phyloP scores from a whole-genome alignment of 306 rosid species.

The Adenanthera pavonina region DNA sequence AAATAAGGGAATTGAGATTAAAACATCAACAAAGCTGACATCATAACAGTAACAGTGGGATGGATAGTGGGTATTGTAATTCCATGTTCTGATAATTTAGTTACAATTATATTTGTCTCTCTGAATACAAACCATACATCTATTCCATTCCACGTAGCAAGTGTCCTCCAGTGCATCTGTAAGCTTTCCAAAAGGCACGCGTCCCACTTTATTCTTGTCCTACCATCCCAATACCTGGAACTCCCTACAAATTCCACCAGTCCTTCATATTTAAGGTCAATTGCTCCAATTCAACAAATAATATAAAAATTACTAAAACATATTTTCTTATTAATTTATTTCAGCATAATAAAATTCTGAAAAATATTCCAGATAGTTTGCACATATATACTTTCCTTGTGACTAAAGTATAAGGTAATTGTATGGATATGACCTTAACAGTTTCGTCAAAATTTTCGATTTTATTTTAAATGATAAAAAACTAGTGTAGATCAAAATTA shows the following conservation, averaged over 20 bases:
- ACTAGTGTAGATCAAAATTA: background rate
- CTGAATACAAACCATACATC: background rate
- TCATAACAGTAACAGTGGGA: background rate
- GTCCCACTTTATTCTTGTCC: background rate
- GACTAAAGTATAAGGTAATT: background rate
- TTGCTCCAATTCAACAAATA: too few species aligned
- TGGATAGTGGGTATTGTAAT: background rate
- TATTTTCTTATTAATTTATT: background rate
- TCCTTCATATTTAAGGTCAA: background rate
- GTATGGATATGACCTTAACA: background rate
- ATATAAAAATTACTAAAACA: too few species aligned
- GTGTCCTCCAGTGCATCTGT: background rate
- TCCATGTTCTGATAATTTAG: background rate
- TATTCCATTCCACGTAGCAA: background rate
- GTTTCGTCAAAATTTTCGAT: background rate
- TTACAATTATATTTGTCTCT: background rate
- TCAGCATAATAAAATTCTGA: background rate
- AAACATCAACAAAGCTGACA: background rate
- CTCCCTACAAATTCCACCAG: slow-evolving; percentile 1
- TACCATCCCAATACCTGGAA: background rate
- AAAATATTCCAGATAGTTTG: background rate
- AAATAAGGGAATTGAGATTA: background rate
- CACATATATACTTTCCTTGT: background rate
- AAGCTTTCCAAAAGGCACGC: background rate
- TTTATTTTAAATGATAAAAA: background rate